Conservation (phyloP, 345 rosid species). For the Populus deltoides region DNA sequence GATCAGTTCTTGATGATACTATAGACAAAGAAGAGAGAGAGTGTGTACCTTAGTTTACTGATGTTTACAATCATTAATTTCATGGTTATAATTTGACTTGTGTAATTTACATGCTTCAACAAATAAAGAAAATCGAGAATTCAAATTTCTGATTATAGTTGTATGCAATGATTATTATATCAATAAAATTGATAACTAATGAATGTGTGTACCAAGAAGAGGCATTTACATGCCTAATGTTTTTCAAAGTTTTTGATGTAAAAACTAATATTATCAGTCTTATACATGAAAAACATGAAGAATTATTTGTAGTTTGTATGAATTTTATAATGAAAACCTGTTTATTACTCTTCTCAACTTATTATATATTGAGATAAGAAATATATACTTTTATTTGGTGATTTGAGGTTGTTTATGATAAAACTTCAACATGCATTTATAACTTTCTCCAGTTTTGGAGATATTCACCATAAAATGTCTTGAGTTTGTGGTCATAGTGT, state of each 20-base stretch:
- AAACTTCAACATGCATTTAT: not conserved
- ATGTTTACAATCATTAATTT: too few relatives aligned
- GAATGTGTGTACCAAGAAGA: not conserved
- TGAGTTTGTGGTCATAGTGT: not conserved
- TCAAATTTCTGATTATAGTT: not conserved
- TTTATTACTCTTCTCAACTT: not conserved
- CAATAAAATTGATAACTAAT: not conserved
- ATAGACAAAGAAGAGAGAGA: not conserved
- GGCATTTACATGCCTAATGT: not conserved
- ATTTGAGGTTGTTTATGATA: not conserved
- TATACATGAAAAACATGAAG: not conserved
- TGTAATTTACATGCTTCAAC: not conserved
- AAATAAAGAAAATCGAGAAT: not conserved
- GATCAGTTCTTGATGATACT: conserved; percentile 1
- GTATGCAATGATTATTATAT: not conserved
- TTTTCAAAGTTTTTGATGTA: not conserved
- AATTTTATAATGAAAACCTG: not conserved
- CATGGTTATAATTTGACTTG: not conserved
- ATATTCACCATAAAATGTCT: not conserved
- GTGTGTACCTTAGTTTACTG: not conserved
- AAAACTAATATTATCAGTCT: not conserved
- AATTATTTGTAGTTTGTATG: not conserved
- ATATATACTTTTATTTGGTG: not conserved
- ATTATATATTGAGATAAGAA: not conserved
- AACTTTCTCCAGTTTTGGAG: not conserved